Base-by-base conservation (phyloP, 495 filamentous ascomycete genomes). In the Penicillium lagena region DNA sequence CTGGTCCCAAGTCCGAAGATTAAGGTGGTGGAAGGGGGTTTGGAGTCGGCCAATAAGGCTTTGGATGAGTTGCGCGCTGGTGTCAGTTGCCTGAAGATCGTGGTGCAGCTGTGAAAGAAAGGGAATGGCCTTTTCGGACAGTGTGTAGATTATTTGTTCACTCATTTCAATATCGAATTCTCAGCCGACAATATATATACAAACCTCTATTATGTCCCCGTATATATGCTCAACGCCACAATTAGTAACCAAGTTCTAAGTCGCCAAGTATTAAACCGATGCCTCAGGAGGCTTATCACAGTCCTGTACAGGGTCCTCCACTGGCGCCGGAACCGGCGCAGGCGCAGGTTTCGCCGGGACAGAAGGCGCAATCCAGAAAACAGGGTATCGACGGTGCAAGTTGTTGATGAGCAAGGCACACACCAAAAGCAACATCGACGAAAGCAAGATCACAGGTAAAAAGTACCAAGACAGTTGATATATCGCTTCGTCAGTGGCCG, bases 361-460 rank as follows among this genome's bases (percentile, higher is more conserved):
- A 1, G 35, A 12, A 3, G 62, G 60, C 17, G 58, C 49, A 47
- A 66, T 52, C 87, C 87, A 94, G 55, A 82, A 90, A 1, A 77
- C 59, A 9, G 87, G 88, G 53, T 83, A 94, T 37, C 76, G 67
- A 11, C 87, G 66, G 49, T 81, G 75, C 7, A 88, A 52, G 51
- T 93, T 91, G 54, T 89, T 88, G 12, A 88, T 47, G n/a, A 89
- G 30, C 34, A 85, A 60, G 0, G 82, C 86, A 0, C 80, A 74
- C 1, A 40, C 52, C 30, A 85, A 52, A 66, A 90, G 81, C 39
- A 93, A 47, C 0, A 49, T 55, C 22, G 77, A 81, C 1, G 78
- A 82, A 17, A 89, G 60, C 50, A 84, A 46, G 1, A 90, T 71
- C 1, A 87, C 61, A 0, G 79, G 72, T 4, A 90, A 49, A 29